Conservation (phyloP, 148 eudicot genomes). For the Nyssa sinensis region DNA sequence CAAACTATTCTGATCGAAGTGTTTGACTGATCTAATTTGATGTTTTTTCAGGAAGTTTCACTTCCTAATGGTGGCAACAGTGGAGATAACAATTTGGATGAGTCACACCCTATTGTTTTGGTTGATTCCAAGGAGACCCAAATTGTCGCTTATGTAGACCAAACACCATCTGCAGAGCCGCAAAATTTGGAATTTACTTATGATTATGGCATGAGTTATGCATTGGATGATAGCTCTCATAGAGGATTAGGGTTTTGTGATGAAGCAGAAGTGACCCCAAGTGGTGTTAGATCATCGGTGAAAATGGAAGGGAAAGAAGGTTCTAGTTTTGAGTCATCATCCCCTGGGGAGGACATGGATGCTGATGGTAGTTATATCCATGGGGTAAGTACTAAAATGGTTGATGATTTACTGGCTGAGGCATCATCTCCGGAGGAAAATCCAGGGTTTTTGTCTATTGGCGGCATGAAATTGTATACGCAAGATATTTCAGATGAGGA, state of each 20-base stretch:
- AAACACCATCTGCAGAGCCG: slow-evolving; percentile 33
- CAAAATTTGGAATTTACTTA: slow-evolving; percentile 45
- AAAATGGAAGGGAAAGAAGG: slow-evolving; percentile 35
- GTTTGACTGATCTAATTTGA: not conserved
- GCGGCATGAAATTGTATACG: slow-evolving; percentile 81
- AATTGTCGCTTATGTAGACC: slow-evolving; percentile 53
- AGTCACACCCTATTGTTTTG: slow-evolving; percentile 43
- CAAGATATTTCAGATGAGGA: slow-evolving; percentile 69
- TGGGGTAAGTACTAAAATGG: slow-evolving; percentile 27
- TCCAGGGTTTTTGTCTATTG: slow-evolving; percentile 72
- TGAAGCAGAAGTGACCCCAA: slow-evolving; percentile 25
- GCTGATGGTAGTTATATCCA: slow-evolving; percentile 29
- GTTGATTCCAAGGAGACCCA: slow-evolving; percentile 44
- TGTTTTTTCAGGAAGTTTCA: slow-evolving; percentile 41
- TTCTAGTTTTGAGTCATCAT: slow-evolving; percentile 23
- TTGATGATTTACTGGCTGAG: slow-evolving; percentile 31
- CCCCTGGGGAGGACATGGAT: slow-evolving; percentile 47
- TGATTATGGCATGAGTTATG: slow-evolving; percentile 49
- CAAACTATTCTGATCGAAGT: not conserved
- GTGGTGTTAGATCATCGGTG: slow-evolving; percentile 20
- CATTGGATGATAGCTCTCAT: slow-evolving; percentile 61
- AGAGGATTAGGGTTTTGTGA: slow-evolving; percentile 77
- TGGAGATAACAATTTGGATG: slow-evolving; percentile 26
- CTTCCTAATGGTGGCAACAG: slow-evolving; percentile 18
- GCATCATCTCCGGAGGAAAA: slow-evolving; percentile 42